A percentile compares a stretch with the other conserved stretches of the same genome.
These are phyloP conservation scores for Eleusine indica DNA, from an alignment of 176 grass and related monocot species.

Conservation along the genomic window DNA sequence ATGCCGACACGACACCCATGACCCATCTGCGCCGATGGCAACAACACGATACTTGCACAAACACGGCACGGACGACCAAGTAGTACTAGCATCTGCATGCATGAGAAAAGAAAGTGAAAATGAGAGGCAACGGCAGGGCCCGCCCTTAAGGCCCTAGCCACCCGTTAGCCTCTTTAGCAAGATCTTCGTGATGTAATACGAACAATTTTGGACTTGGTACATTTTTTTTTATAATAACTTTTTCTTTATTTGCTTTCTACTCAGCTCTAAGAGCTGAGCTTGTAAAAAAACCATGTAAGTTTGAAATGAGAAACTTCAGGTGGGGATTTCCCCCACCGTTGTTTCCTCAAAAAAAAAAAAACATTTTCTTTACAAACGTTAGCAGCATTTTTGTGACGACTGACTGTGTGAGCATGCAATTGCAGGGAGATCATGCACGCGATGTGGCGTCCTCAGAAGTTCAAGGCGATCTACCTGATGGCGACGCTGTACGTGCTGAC, in stretches of 20 bases:
- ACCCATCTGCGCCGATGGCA: neutral
- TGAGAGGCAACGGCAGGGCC: neutral
- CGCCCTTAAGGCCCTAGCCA: no score
- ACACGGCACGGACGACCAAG: slow-evolving; percentile 35
- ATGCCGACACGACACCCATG: slow-evolving; percentile 36
- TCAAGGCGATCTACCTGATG: slow-evolving; percentile 96
- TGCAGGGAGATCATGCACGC: slow-evolving; percentile 98
- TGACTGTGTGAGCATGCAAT: neutral
- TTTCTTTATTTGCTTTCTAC: no score
- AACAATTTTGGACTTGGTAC: neutral
- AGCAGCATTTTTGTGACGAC: neutral
- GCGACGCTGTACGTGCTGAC: slow-evolving; percentile 92
- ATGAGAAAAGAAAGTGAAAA: slow-evolving; percentile 7
- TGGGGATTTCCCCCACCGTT: no score
- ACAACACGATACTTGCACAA: slow-evolving; percentile 43
- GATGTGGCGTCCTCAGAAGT: slow-evolving; percentile 99
- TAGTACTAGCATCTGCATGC: neutral
- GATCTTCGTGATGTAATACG: no score
- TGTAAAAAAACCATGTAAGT: no score
- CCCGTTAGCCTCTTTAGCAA: no score
- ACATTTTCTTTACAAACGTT: no score
- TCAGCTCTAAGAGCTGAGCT: no score
- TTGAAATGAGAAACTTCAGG: no score
- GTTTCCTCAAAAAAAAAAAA: no score
- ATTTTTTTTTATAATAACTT: no score